Percentiles rank a stretch among this genome's conserved stretches.
phyloP scores from a whole-genome alignment of 495 filamentous ascomycete species.

The Astrothelium subdiscretum region DNA sequence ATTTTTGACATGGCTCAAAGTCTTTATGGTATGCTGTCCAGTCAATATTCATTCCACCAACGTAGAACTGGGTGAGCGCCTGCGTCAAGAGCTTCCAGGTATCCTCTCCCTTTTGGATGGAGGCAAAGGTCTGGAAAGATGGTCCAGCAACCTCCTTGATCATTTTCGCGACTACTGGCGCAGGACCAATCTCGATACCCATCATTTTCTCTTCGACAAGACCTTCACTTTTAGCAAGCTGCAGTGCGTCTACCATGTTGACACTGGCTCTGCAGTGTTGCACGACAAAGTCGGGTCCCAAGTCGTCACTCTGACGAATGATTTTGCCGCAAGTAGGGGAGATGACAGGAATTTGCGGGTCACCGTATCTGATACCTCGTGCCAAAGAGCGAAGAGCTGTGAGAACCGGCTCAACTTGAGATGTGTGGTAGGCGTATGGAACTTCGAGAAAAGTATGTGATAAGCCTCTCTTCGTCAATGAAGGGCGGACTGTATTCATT shows the following conservation, averaged over 20 bases:
- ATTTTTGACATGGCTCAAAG: slow-evolving; percentile 46
- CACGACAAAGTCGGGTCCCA: slow-evolving; percentile 45
- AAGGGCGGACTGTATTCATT: slow-evolving; percentile 9
- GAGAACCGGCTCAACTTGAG: slow-evolving; percentile 23
- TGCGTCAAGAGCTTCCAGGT: slow-evolving; percentile 52
- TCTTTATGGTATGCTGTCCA: slow-evolving; percentile 75
- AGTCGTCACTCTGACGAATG: slow-evolving; percentile 6
- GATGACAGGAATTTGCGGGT: slow-evolving; percentile 18
- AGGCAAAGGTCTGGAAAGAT: slow-evolving; percentile 45
- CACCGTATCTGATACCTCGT: slow-evolving; percentile 6
- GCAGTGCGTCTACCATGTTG: slow-evolving; percentile 55
- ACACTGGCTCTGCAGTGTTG: slow-evolving; percentile 61
- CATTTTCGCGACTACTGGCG: slow-evolving; percentile 19
- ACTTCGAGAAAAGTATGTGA: slow-evolving; percentile 7
- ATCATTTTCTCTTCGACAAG: slow-evolving; percentile 13
- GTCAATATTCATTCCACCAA: slow-evolving; percentile 52
- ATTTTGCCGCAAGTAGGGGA: slow-evolving; percentile 19
- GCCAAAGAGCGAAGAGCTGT: slow-evolving; percentile 10
- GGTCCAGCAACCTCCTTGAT: slow-evolving; percentile 17
- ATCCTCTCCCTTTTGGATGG: slow-evolving; percentile 43
- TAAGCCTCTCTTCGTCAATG: slow-evolving; percentile 3
- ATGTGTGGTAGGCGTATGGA: slow-evolving; percentile 17
- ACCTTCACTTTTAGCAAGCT: slow-evolving; percentile 34
- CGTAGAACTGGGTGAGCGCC: slow-evolving; percentile 50
- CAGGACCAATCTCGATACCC: slow-evolving; percentile 23